Percentiles rank a stretch among this genome's conserved stretches.
Conservation (phyloP, 2,329 filamentous ascomycete species). For the Cladosporium colombiae region DNA sequence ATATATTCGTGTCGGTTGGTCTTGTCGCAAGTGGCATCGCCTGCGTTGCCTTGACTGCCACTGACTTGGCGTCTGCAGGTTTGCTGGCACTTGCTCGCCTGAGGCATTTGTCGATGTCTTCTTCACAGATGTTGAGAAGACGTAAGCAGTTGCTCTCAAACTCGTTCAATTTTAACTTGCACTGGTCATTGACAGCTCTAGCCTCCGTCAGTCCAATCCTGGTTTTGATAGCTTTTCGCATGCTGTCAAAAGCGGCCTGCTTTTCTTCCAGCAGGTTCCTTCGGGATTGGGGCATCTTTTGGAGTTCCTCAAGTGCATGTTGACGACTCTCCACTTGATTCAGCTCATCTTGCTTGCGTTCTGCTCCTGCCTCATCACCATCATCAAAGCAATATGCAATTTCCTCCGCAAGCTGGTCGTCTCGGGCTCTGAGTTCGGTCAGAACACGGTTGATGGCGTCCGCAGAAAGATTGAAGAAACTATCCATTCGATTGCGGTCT, state of each 20-base stretch:
- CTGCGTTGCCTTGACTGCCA: conserved; percentile 36
- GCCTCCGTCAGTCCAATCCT: conserved; percentile 26
- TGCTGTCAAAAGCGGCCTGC: conserved; percentile 12
- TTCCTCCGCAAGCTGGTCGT: conserved; percentile 27
- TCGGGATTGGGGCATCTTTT: conserved; percentile 27
- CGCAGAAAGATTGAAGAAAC: conserved; percentile 29
- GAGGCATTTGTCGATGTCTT: conserved; percentile 26
- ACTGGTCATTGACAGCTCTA: conserved; percentile 30
- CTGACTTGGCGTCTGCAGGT: conserved; percentile 13
- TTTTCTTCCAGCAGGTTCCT: conserved; percentile 24
- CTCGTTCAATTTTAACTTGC: conserved; percentile 27
- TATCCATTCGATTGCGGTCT: conserved; percentile 21
- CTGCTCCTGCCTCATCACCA: conserved; percentile 24
- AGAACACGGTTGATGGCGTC: conserved; percentile 23
- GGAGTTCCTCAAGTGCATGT: conserved; percentile 25
- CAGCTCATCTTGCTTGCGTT: conserved; percentile 24
- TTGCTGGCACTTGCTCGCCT: conserved; percentile 21
- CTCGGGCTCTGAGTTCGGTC: conserved; percentile 22
- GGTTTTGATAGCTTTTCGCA: conserved; percentile 29
- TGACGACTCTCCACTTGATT: conserved; percentile 25
- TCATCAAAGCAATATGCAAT: conserved; percentile 28
- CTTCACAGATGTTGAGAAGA: conserved; percentile 28
- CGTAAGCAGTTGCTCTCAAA: conserved; percentile 32
- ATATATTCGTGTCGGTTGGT: conserved; percentile 16
- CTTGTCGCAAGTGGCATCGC: conserved; percentile 15